phyloP scores from a whole-genome alignment of 331 rosid genomes.

The Acacia pycnantha region DNA sequence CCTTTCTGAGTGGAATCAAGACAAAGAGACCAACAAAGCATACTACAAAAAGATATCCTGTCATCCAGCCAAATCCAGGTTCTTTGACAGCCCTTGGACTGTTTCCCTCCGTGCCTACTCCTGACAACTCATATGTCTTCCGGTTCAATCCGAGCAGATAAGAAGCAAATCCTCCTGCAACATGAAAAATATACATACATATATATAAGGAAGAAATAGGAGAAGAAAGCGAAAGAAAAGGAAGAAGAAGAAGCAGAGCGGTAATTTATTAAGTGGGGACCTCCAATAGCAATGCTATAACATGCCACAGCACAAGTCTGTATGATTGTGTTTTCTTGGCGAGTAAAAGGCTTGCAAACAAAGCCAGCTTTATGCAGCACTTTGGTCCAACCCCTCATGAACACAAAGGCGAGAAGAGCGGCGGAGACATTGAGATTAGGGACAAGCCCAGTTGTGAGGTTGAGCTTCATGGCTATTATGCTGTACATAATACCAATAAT shows the following conservation, averaged over 20 bases:
- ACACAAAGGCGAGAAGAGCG: slow-evolving; percentile 78
- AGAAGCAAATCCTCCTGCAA: slow-evolving; percentile 87
- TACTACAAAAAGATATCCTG: slow-evolving; percentile 74
- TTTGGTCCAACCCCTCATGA: slow-evolving; percentile 69
- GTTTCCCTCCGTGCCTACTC: slow-evolving; percentile 67
- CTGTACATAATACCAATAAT: slow-evolving; percentile 68
- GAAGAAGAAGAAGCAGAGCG: neutral
- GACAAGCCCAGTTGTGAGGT: slow-evolving; percentile 86
- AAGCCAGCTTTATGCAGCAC: slow-evolving; percentile 57
- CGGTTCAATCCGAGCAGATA: slow-evolving; percentile 79
- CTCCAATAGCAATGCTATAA: slow-evolving; percentile 82
- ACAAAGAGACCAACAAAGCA: slow-evolving; percentile 97
- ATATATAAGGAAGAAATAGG: neutral
- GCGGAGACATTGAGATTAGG: slow-evolving; percentile 88
- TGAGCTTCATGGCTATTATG: slow-evolving; percentile 84
- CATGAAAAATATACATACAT: neutral
- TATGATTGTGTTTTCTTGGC: slow-evolving; percentile 92
- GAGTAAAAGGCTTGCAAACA: slow-evolving; percentile 74
- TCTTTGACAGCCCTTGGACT: slow-evolving; percentile 51
- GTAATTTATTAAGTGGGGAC: slow-evolving; percentile 23
- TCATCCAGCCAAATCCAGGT: slow-evolving; percentile 96
- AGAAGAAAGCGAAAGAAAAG: neutral
- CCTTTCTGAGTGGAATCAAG: slow-evolving; percentile 94
- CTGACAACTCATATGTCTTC: slow-evolving; percentile 80
- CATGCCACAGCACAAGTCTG: slow-evolving; percentile 96